Evolutionary conservation across 495 filamentous ascomycete species (phyloP).

Genomic region (Penicillium ucsense): DNA sequence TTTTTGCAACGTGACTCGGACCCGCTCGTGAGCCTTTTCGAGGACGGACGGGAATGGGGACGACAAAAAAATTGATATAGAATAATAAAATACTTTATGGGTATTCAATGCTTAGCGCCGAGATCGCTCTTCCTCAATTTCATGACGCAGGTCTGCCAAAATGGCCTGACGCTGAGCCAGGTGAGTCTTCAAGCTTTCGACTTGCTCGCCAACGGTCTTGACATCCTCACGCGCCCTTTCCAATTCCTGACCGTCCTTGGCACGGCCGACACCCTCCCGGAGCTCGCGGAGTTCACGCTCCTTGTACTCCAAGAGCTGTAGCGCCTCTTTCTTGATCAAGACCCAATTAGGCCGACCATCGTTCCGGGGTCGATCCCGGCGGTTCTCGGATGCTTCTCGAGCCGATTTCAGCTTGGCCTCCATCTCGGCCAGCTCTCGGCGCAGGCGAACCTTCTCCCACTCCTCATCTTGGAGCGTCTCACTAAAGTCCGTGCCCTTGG

Average conservation of each 20-base stretch:
- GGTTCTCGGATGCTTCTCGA: slow-evolving; percentile 52
- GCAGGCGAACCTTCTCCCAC: slow-evolving; percentile 94
- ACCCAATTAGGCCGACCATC: slow-evolving; percentile 46
- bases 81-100: background rate
- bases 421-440: slow-evolving; percentile 80
- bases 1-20: no score
- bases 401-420: slow-evolving; percentile 74
- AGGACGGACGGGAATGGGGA: slow-evolving; percentile 8
- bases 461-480: slow-evolving; percentile 68
- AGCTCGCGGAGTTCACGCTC: slow-evolving; percentile 40
- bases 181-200: slow-evolving; percentile 44
- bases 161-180: slow-evolving; percentile 32
- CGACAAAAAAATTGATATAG: slow-evolving; percentile 2
- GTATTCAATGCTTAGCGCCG: slow-evolving; percentile 19
- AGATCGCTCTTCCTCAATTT: slow-evolving; percentile 39
- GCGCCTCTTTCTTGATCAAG: slow-evolving; percentile 85
- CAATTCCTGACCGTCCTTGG: slow-evolving; percentile 34
- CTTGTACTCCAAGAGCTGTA: slow-evolving; percentile 64
- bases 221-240: slow-evolving; percentile 36
- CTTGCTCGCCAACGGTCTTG: slow-evolving; percentile 41
- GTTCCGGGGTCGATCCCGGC: slow-evolving; percentile 48
- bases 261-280: slow-evolving; percentile 33
- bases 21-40: background rate
- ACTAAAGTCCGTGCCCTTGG: slow-evolving; percentile 78
- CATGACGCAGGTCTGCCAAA: slow-evolving; percentile 33